Evolutionary conservation across 164 flowering plant genomes (phyloP).

Genomic region (Litsea cubeba): DNA sequence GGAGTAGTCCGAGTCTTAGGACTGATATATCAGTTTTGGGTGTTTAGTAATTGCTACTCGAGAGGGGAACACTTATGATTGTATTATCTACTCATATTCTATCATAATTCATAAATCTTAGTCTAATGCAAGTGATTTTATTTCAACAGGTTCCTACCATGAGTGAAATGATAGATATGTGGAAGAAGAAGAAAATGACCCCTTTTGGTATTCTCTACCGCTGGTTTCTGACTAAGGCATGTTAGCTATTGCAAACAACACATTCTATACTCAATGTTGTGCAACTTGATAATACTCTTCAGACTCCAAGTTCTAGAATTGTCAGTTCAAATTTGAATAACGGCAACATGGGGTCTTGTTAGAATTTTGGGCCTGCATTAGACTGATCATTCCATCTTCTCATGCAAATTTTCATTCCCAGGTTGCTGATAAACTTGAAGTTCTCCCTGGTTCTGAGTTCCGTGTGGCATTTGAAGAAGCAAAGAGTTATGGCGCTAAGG

Average conservation of each 20-base stretch:
- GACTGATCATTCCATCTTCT: neutral
- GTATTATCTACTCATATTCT: neutral
- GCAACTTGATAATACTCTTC: neutral
- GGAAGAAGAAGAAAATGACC: constrained; percentile 68
- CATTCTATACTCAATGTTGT: neutral
- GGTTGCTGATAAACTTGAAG: constrained; percentile 87
- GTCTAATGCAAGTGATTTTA: neutral
- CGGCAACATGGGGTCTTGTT: neutral
- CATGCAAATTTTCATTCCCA: constrained; percentile 13
- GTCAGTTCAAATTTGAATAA: neutral
- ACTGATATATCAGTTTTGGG: too few relatives aligned
- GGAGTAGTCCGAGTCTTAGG: too few relatives aligned
- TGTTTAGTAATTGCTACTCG: neutral
- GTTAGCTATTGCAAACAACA: constrained; percentile 9
- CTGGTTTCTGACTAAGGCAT: constrained; percentile 96
- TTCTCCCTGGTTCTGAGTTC: constrained; percentile 92
- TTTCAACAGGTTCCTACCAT: constrained; percentile 69
- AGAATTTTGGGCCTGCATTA: neutral
- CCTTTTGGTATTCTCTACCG: constrained; percentile 72
- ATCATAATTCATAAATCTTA: neutral
- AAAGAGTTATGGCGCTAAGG: constrained; percentile 76
- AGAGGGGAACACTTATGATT: neutral
- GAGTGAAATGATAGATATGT: constrained; percentile 80
- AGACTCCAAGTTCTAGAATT: neutral
- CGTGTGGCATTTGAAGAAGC: constrained; percentile 97